Base-by-base conservation (phyloP, 352 stramenopile species). In the Globisporangium radiosum region DNA sequence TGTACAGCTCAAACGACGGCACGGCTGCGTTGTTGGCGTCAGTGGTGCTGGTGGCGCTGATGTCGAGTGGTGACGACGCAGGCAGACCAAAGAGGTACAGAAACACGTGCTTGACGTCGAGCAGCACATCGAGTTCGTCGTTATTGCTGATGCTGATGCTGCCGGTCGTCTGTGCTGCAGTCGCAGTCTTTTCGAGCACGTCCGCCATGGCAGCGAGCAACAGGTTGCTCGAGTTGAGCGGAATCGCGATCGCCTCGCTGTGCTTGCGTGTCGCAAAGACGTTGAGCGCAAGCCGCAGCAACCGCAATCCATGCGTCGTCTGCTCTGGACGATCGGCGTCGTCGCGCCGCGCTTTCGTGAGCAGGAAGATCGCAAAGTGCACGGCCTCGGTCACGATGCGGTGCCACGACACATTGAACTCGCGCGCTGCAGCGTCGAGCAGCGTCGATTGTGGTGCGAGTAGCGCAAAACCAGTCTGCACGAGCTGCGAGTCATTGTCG, bases 211-310 rank as follows among this genome's bases (percentile, higher is more conserved):
- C 77, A 15, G 65, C 59, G 4, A 94, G 72, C 62, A 94, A 59
- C 69, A 88, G 49, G 60, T 90, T 90, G 71, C 85, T 91, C 39
- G 81, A 81, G 49, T 89, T 91, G 3, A 81, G 61, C 1, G 81
- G 72, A 48, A 85, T 72, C 19, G 65, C 52, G 45, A 90, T 57
- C 15, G 53, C 63, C 5, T 66, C 60, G 42, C 48, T 55, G 49
- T 60, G 19, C 5, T 64, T 65, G 10, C 62, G 65, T 13, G 62
- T 61, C 33, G 68, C 70, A 17, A 83, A 75, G 33, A 66, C 70
- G 47, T 75, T 72, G 43, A 92, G 73, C 43, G 68, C 59, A 43
- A 86, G 53, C 8, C 83, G 80, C 62, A 92, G 69, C 45, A 92
- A 66, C 0, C 62, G 72, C 57, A 92, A 65, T 6, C 69, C 80